These are phyloP conservation scores for Trichoderma sp. DNA, from an alignment of 2,329 filamentous ascomycete genomes.

Conservation along the genomic window DNA sequence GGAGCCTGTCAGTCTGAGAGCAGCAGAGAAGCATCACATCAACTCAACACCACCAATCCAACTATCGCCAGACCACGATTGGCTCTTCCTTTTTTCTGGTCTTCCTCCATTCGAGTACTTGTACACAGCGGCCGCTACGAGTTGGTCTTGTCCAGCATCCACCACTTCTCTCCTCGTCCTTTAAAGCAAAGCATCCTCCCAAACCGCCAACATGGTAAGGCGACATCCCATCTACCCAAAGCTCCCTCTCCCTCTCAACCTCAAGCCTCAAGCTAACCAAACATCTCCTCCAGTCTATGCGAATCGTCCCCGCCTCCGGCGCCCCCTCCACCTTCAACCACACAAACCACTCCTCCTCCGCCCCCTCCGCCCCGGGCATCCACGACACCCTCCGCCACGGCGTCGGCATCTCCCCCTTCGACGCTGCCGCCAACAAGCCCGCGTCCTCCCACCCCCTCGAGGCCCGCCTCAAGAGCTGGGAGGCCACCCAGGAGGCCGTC, in stretches of 20 bases:
- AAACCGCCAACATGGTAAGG: constrained; percentile 49
- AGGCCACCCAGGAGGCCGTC: constrained; percentile 78
- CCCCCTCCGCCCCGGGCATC: constrained; percentile 87
- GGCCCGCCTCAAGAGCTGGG: constrained; percentile 84
- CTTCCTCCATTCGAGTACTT: neutral
- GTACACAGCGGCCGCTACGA: neutral
- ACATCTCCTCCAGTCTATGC: constrained; percentile 66
- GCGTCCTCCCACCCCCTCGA: constrained; percentile 80
- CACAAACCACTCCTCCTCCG: constrained; percentile 60
- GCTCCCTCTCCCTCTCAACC: neutral
- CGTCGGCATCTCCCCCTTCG: constrained; percentile 62
- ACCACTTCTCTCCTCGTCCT: neutral
- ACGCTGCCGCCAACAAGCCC: constrained; percentile 47
- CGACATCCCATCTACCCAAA: neutral
- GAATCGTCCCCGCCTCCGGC: constrained; percentile 72
- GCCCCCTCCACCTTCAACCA: constrained; percentile 64
- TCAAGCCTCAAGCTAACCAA: neutral
- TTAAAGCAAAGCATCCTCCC: neutral
- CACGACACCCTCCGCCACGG: constrained; percentile 91
- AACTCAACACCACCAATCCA: constrained; percentile 4
- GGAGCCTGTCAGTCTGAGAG: constrained; percentile 27
- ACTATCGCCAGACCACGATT: neutral
- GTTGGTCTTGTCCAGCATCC: neutral
- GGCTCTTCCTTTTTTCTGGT: neutral
- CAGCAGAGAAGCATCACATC: neutral